Evolutionary conservation across 768 basidiomycete genomes (phyloP).

Genomic region (Agaricus sinodeliciosus): DNA sequence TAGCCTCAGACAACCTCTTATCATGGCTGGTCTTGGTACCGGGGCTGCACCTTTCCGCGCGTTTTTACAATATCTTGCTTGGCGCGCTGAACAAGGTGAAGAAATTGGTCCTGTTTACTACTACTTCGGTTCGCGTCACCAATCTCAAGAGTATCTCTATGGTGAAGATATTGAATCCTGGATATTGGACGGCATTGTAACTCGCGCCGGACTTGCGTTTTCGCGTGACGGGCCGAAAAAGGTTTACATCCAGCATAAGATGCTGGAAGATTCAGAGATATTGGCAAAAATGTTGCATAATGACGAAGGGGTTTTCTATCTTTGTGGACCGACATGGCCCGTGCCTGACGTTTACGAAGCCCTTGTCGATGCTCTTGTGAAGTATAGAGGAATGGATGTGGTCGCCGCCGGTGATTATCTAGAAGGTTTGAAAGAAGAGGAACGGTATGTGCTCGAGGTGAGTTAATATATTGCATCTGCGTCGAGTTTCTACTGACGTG

Average conservation of each 20-base stretch:
- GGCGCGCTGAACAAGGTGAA: conserved; percentile 67
- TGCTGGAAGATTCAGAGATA: conserved; percentile 80
- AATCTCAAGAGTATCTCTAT: conserved; percentile 94
- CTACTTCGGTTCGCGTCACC: conserved; percentile 97
- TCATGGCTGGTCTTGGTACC: conserved; percentile 98
- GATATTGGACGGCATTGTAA: conserved; percentile 76
- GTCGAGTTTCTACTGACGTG: background rate
- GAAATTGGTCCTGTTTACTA: conserved; percentile 91
- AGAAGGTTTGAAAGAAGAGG: conserved; percentile 90
- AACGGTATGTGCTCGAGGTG: conserved; percentile 96
- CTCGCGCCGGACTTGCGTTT: conserved; percentile 91
- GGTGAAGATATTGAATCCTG: conserved; percentile 96
- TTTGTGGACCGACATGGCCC: conserved; percentile 99
- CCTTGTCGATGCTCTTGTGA: conserved; percentile 72
- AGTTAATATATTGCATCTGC: conserved; percentile 8
- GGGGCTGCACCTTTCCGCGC: conserved; percentile 99
- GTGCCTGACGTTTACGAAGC: conserved; percentile 97
- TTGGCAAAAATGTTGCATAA: conserved; percentile 72
- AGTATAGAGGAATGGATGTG: conserved; percentile 58
- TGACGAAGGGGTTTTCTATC: conserved; percentile 81
- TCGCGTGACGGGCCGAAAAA: conserved; percentile 90
- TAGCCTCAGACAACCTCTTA: conserved; percentile 79
- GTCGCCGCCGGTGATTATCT: conserved; percentile 73
- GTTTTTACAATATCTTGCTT: conserved; percentile 93
- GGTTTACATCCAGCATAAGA: conserved; percentile 98